phyloP scores from a whole-genome alignment of 2,329 filamentous ascomycete species.

The Fusarium protoensiforme region DNA sequence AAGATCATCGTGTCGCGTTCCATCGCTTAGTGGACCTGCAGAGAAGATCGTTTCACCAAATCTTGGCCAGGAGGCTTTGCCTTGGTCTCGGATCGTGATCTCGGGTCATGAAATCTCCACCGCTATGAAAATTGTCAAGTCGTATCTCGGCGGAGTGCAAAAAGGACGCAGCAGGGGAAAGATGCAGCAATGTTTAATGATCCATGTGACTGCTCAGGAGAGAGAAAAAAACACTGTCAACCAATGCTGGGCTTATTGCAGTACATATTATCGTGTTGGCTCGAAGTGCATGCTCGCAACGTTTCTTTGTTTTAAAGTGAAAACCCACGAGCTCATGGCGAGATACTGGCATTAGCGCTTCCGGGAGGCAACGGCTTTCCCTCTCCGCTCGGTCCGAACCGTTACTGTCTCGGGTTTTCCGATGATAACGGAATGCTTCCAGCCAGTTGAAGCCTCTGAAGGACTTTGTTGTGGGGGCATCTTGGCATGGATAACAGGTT shows the following conservation, averaged over 20 bases:
- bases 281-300: background rate
- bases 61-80: background rate
- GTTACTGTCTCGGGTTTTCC: background rate
- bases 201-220: background rate
- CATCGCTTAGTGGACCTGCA: background rate
- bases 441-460: background rate
- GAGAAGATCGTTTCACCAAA: conserved; percentile 1
- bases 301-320: background rate
- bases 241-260: background rate
- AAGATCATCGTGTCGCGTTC: conserved; percentile 5
- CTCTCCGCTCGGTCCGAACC: conserved; percentile 9
- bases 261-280: background rate
- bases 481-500: conserved; percentile 3
- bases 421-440: background rate
- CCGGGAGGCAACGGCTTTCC: background rate
- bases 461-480: background rate
- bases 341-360: background rate
- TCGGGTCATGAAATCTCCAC: background rate
- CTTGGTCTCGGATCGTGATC: conserved; percentile 10
- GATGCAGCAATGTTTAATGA: background rate
- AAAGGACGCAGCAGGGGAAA: background rate
- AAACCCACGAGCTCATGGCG: background rate
- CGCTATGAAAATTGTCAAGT: background rate
- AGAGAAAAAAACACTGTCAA: background rate
- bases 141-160: background rate